These are phyloP conservation scores for Fusarium napiforme DNA, from an alignment of 2,329 filamentous ascomycete genomes.

Conservation along the genomic window DNA sequence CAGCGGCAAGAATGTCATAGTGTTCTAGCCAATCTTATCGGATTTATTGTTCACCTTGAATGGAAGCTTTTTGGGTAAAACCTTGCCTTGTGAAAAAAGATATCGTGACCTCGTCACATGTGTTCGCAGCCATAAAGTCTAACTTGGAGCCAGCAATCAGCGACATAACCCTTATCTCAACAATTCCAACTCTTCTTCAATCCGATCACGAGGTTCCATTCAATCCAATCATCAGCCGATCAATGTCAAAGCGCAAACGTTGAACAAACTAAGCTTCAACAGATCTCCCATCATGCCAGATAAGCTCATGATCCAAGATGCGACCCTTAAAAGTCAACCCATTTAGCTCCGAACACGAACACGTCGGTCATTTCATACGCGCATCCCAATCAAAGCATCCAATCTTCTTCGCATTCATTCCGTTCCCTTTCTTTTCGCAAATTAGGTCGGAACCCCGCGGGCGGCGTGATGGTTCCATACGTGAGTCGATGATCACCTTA, in stretches of 20 bases:
- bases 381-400: background rate
- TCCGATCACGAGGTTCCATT: background rate
- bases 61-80: background rate
- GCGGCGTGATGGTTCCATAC: conserved; percentile 1
- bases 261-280: background rate
- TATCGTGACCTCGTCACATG: background rate
- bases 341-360: conserved; percentile 18
- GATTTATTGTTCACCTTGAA: background rate
- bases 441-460: background rate
- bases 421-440: background rate
- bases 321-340: background rate
- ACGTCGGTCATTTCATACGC: background rate
- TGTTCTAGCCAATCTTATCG: background rate
- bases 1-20: background rate
- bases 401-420: conserved; percentile 1
- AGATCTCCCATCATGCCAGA: background rate
- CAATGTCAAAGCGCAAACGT: background rate
- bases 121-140: background rate
- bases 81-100: background rate
- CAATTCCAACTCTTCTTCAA: background rate
- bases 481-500: conserved; percentile 11
- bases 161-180: background rate
- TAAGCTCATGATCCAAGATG: background rate
- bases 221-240: background rate
- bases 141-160: background rate